Evolutionary conservation across 257 asterid species (phyloP).

Genomic region (Nyctanthes arbortristis): DNA sequence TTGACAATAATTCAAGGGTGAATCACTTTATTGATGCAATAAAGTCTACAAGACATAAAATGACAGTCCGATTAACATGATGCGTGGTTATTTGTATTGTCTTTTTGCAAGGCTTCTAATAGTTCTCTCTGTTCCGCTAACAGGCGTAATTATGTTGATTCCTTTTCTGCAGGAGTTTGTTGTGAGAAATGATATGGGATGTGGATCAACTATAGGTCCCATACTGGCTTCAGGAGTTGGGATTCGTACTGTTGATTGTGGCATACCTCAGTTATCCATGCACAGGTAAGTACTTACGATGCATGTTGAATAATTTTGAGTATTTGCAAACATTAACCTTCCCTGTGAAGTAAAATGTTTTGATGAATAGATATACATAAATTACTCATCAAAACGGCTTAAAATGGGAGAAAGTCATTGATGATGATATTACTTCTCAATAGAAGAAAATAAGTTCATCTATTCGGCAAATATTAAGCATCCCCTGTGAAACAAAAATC

Average conservation of each 20-base stretch:
- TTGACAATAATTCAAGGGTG: background rate
- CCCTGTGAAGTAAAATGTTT: too few species aligned
- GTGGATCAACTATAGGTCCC: slow-evolving; percentile 98
- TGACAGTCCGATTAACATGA: too few species aligned
- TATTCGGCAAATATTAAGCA: too few species aligned
- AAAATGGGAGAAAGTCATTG: too few species aligned
- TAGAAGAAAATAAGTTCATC: too few species aligned
- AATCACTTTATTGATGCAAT: background rate
- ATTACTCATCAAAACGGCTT: too few species aligned
- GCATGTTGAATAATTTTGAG: too few species aligned
- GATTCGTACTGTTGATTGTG: slow-evolving; percentile 97
- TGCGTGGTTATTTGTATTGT: background rate
- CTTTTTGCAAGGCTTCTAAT: background rate
- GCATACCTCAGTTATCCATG: slow-evolving; percentile 98
- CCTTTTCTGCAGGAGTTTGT: slow-evolving; percentile 67
- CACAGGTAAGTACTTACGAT: slow-evolving; percentile 69
- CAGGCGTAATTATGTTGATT: slow-evolving; percentile 6
- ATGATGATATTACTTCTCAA: too few species aligned
- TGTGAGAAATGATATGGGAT: slow-evolving; percentile 97
- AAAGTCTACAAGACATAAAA: background rate
- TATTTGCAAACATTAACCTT: too few species aligned
- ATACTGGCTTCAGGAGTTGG: slow-evolving; percentile 98
- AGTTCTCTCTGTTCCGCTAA: background rate
- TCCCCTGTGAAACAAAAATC: too few species aligned
- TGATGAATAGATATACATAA: too few species aligned